Evolutionary conservation across 2,329 filamentous ascomycete species (phyloP).

Genomic region (Scedosporium minutisporum): DNA sequence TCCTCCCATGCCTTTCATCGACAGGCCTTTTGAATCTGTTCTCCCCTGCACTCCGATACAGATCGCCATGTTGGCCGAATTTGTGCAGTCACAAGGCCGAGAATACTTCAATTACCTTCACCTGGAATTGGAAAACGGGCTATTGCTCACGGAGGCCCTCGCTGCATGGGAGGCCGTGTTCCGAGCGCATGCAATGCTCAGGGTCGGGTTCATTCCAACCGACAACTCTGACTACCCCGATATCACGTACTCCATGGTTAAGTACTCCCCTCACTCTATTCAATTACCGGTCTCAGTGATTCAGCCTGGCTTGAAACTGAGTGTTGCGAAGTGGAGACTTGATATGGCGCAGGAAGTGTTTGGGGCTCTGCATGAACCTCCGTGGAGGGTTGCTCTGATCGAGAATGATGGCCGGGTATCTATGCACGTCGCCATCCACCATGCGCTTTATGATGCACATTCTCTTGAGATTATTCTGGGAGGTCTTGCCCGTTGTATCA

Average conservation of each 20-base stretch:
- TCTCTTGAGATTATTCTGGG: conserved; percentile 58
- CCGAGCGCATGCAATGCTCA: conserved; percentile 57
- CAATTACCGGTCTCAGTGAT: conserved; percentile 12
- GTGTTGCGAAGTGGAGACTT: conserved; percentile 27
- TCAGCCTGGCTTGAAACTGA: conserved; percentile 13
- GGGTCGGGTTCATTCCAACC: conserved; percentile 61
- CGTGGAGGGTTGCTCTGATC: conserved; percentile 53
- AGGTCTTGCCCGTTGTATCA: conserved; percentile 24
- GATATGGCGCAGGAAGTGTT: conserved; percentile 24
- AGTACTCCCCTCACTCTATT: conserved; percentile 29
- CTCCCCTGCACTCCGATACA: conserved; percentile 75
- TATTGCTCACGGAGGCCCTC: conserved; percentile 32
- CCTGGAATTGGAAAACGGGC: conserved; percentile 33
- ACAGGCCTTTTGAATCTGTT: conserved; percentile 40
- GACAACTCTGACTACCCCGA: conserved; percentile 37
- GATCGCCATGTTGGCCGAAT: conserved; percentile 69
- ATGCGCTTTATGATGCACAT: conserved; percentile 77
- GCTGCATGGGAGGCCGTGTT: conserved; percentile 51
- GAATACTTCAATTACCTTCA: conserved; percentile 69
- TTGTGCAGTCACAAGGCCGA: conserved; percentile 52
- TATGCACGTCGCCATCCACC: conserved; percentile 52
- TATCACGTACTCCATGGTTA: conserved; percentile 65
- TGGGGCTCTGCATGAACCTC: conserved; percentile 38
- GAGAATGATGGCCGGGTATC: conserved; percentile 12
- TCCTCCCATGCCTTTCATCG: not conserved